phyloP scores from a whole-genome alignment of 2,329 filamentous ascomycete genomes.

The Colletotrichum theobromicola region DNA sequence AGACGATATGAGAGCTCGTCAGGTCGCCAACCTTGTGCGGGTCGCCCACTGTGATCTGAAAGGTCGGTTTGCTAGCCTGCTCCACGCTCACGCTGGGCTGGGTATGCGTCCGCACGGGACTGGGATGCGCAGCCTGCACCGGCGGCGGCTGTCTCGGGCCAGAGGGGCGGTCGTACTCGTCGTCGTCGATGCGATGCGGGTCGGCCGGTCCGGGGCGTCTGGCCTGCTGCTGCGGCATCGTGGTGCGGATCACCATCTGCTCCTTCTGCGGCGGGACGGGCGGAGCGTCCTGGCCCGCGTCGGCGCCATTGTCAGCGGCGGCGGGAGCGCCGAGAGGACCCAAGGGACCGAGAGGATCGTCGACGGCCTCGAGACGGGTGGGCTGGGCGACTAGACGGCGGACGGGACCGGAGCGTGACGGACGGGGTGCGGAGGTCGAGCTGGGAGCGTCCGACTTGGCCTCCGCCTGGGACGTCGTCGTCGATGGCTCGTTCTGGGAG shows the following conservation, averaged over 20 bases:
- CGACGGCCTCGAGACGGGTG: conserved; percentile 78
- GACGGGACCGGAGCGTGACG: conserved; percentile 48
- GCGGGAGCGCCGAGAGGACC: conserved; percentile 66
- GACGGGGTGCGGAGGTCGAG: conserved; percentile 35
- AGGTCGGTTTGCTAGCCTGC: conserved; percentile 90
- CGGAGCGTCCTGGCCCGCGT: conserved; percentile 56
- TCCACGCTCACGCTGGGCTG: conserved; percentile 88
- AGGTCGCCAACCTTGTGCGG: conserved; percentile 97
- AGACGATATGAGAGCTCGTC: conserved; percentile 97
- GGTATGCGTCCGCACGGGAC: conserved; percentile 54
- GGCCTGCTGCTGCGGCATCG: conserved; percentile 53
- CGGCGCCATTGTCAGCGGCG: conserved; percentile 46
- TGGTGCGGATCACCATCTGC: conserved; percentile 64
- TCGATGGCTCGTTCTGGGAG: conserved; percentile 31
- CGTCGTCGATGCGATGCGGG: conserved; percentile 72
- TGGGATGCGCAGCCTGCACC: conserved; percentile 62
- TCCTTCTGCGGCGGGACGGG: conserved; percentile 75
- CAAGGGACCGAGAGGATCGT: conserved; percentile 79
- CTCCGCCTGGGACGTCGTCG: conserved; percentile 29
- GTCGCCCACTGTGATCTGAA: conserved; percentile 91
- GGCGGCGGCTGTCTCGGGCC: conserved; percentile 71
- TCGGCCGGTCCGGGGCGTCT: conserved; percentile 53
- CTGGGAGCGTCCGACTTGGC: conserved; percentile 33
- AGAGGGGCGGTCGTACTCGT: conserved; percentile 52
- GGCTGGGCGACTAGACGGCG: conserved; percentile 75